Conservation (phyloP, 1,284 basidiomycete genomes). For the Trametes versicolor region DNA sequence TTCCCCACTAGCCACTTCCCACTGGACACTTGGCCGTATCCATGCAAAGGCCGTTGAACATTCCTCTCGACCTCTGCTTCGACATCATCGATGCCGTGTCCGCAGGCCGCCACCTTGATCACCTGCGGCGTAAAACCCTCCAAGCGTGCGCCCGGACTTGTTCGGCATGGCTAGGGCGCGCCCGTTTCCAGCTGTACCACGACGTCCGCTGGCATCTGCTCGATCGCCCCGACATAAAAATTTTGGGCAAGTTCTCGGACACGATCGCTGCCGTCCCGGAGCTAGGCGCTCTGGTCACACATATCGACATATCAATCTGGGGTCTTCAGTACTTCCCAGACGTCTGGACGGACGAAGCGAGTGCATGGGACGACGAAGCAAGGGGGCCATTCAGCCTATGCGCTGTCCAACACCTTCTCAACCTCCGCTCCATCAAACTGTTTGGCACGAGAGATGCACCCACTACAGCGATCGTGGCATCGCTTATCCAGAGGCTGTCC, state of each 20-base stretch:
- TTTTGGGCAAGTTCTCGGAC: not conserved
- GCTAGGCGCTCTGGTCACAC: not conserved
- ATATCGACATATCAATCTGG: not conserved
- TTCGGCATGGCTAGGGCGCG: not conserved
- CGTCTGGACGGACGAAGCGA: not conserved
- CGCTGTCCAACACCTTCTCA: not conserved
- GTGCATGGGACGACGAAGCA: not conserved
- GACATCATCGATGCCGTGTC: not conserved
- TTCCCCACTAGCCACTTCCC: too few relatives aligned
- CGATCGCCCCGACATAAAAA: not conserved
- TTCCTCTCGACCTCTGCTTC: constrained; percentile 1
- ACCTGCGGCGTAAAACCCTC: not conserved
- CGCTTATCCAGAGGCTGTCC: not conserved
- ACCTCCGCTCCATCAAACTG: not conserved
- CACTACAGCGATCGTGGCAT: not conserved
- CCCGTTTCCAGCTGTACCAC: not conserved
- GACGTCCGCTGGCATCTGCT: not conserved
- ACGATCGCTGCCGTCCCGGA: not conserved
- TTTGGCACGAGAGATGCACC: not conserved
- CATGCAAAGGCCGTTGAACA: not conserved
- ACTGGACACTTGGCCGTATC: too few relatives aligned
- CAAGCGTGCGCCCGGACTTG: not conserved
- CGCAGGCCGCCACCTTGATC: not conserved
- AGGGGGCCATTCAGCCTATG: not conserved
- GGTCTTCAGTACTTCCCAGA: not conserved